These are phyloP conservation scores for Mycena albidolilacea DNA, from an alignment of 768 basidiomycete genomes.

Conservation along the genomic window DNA sequence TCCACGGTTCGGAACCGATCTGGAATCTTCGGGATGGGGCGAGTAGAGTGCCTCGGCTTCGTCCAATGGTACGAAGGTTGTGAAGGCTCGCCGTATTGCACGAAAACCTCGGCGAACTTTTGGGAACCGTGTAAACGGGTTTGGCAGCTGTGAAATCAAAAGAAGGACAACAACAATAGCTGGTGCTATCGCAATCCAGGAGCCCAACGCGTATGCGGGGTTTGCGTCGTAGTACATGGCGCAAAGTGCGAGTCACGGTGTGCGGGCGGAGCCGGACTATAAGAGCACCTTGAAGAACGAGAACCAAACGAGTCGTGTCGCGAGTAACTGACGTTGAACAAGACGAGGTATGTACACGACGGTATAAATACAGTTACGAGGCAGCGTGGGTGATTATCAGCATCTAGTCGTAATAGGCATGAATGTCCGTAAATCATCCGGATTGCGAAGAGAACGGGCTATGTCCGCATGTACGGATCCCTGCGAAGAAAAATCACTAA, in stretches of 20 bases:
- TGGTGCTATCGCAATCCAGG: slow-evolving; percentile 15
- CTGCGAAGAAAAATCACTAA: too few species aligned
- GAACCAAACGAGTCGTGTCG: too few species aligned
- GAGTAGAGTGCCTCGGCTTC: slow-evolving; percentile 24
- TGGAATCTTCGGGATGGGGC: background rate
- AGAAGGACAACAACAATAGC: slow-evolving; percentile 12
- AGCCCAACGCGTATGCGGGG: background rate
- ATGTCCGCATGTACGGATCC: too few species aligned
- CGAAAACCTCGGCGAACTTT: background rate
- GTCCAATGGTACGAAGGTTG: background rate
- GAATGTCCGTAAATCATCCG: too few species aligned
- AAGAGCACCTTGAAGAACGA: too few species aligned
- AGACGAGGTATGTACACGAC: too few species aligned
- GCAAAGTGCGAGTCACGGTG: background rate
- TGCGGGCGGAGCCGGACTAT: too few species aligned
- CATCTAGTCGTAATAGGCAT: too few species aligned
- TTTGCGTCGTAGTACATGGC: background rate
- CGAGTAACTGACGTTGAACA: too few species aligned
- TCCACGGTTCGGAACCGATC: background rate
- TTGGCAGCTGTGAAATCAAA: slow-evolving; percentile 9
- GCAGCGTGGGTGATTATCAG: too few species aligned
- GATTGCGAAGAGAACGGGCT: too few species aligned
- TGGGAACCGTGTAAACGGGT: background rate
- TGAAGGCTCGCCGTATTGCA: background rate
- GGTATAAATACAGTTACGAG: too few species aligned